Evolutionary conservation across 345 rosid species (phyloP).

Genomic region (Microcos paniculata): DNA sequence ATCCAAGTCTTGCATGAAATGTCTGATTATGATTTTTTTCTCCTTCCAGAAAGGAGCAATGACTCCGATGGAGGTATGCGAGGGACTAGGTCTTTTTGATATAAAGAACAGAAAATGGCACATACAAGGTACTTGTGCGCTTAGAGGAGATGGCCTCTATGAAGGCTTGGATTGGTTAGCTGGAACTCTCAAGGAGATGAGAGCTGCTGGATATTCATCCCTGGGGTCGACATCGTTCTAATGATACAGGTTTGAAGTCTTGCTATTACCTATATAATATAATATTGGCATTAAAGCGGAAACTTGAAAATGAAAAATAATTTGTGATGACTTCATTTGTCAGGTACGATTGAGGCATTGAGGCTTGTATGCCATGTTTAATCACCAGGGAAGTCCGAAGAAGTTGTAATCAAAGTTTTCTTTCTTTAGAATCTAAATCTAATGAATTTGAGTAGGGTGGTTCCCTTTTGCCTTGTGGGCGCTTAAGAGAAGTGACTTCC

Average conservation of each 20-base stretch:
- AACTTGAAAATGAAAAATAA: slow-evolving; percentile 3
- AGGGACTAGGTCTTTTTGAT: slow-evolving; percentile 88
- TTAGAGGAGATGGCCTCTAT: slow-evolving; percentile 93
- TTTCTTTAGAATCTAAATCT: neutral
- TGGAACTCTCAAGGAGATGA: slow-evolving; percentile 78
- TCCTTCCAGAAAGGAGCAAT: slow-evolving; percentile 86
- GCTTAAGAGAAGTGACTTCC: neutral
- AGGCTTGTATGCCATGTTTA: neutral
- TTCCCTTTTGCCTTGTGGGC: neutral
- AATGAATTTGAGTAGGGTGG: slow-evolving; percentile 17
- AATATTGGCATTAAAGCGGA: slow-evolving; percentile 1
- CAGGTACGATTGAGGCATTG: slow-evolving; percentile 8
- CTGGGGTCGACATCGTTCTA: slow-evolving; percentile 73
- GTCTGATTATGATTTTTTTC: neutral
- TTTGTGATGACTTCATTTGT: slow-evolving; percentile 19
- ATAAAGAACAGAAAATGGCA: slow-evolving; percentile 98
- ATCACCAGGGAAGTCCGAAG: slow-evolving; percentile 9
- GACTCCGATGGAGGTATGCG: slow-evolving; percentile 92
- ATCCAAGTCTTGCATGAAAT: neutral
- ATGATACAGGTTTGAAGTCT: slow-evolving; percentile 33
- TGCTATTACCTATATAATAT: neutral
- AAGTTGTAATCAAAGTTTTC: slow-evolving; percentile 12
- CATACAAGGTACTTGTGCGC: slow-evolving; percentile 97
- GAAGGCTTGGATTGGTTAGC: slow-evolving; percentile 98
- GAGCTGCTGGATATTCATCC: slow-evolving; percentile 87